Evolutionary conservation across 768 basidiomycete genomes (phyloP).

Genomic region (Rubroboletus pulcherrimus): DNA sequence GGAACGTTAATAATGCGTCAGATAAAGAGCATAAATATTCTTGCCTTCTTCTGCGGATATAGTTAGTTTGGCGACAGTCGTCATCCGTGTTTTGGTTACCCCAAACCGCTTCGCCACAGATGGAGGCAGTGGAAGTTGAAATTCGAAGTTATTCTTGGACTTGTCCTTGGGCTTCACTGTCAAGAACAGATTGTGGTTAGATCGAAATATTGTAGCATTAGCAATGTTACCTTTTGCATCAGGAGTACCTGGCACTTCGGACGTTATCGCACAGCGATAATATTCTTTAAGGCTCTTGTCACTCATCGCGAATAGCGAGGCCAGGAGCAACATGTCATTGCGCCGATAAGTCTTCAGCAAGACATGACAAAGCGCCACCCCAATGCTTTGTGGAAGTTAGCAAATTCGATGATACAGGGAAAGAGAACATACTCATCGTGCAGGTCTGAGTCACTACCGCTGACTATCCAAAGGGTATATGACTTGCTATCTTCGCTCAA

Average conservation of each 20-base stretch:
- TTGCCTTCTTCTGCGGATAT: conserved; percentile 1
- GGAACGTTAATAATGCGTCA: not conserved
- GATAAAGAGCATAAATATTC: not conserved
- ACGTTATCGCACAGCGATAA: not conserved
- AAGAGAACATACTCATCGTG: conserved; percentile 7
- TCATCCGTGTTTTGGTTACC: not conserved
- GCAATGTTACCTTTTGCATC: not conserved
- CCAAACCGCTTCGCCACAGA: not conserved
- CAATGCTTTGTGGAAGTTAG: conserved; percentile 2
- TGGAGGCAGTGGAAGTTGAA: not conserved
- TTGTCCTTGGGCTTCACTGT: not conserved
- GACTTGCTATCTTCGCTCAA: not conserved
- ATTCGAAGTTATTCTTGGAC: not conserved
- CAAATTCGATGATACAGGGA: too few relatives aligned
- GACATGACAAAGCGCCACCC: conserved; percentile 9
- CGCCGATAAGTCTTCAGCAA: conserved; percentile 12
- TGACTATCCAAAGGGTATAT: conserved; percentile 11
- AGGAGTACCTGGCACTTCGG: not conserved
- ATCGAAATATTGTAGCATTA: not conserved
- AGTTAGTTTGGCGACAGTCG: too few relatives aligned
- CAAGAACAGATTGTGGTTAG: not conserved
- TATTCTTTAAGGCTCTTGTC: not conserved
- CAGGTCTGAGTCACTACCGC: not conserved
- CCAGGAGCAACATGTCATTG: conserved; percentile 11
- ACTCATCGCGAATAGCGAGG: conserved; percentile 5